Base-by-base conservation (phyloP, 306 rosid genomes). In the Cucumis cinereus region DNA sequence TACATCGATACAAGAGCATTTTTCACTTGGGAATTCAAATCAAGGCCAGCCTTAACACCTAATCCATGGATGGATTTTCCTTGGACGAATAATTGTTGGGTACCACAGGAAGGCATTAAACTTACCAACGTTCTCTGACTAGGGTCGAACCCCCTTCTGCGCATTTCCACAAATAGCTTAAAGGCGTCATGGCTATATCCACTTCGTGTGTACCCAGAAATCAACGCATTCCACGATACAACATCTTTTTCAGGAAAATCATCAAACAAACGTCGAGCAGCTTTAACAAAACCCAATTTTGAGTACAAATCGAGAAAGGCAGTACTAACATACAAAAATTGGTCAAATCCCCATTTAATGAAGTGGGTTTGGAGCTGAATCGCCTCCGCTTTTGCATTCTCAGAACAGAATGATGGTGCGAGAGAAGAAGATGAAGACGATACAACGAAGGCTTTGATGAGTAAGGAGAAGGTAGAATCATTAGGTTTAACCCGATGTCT, bases 331-430 rank as follows among this genome's bases (percentile, higher is more conserved):
- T 68, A 68, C 52, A 68, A 68, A 68, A 68, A 41, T 41, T 23
- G 55, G 74, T 68, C 55, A 43, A 68, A 68, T 68, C 74, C 74
- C 55, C 74, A 41, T 68, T 68, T 68, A 14, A 68, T 41, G 54
- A 43, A 43, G 36, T 43, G 74, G 36, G 55, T 14, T 43, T 68
- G 74, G 74, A 68, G 74, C 74, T 68, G 74, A 43, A 41, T 41
- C 20, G 74, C 74, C 52, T 43, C 74, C 11, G 22, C 33, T 40
- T 40, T 20, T 40, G 53, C 73, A 67, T 67, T 10, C 49, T 28
- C 71, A 63, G 71, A 19, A 19, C 20, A 63, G 71, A 26, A 40
- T 6, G 54, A 12, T 68, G 74, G 53, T 6, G 73, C 53, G 10
- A 40, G 40, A 67, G 74, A 22, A 41, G 74, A 41, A 41, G 74